Base-by-base conservation (phyloP, 331 rosid genomes). In the Acacia concinna region DNA sequence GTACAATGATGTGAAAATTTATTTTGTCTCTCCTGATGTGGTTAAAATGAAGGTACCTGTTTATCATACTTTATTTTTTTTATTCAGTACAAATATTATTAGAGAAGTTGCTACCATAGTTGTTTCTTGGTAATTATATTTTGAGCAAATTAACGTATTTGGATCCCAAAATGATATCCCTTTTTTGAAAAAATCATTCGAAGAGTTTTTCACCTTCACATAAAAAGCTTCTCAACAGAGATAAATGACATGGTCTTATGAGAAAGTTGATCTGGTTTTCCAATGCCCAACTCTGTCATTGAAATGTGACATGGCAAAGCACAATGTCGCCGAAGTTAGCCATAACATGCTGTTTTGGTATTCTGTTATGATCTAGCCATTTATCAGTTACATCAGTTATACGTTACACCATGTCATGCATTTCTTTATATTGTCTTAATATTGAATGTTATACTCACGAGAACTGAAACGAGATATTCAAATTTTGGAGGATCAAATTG, bases 11-110 rank as follows among this genome's bases (percentile, higher is more conserved):
- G 94, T 94, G 80, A 88, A 89, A 81, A 81, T 94, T 41, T 89
- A 83, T 86, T 87, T 90, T 74, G 94, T 94, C 78, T 88, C 97
- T 79, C 98, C 97, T 13, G 90, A 89, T 63, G 91, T 87, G 35
- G 97, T 94, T 3, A 90, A 94, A 81, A 92, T 90, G 98, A 94
- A 94, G 97, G 97, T 94, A 82, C 37, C 35, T 41, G 11, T 57
- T 66, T n/a, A 75, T 35, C 77, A 52, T 74, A 52, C 73, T 43
- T 4, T 13, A 10, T 27, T 78, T 35, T 78, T 78, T 78, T 62
- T 9, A 37, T 68, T 23, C 23, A 23, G 74, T 37, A 7, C 37
- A 23, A 23, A 6, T 2, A 68, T 23, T 68, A 8, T 64, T 37
- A 21, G n/a, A 23, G 20, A 40, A 66, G 47, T 40, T 68, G 46